phyloP scores from a whole-genome alignment of 164 flowering plant species.

The Macadamia tetraphylla region DNA sequence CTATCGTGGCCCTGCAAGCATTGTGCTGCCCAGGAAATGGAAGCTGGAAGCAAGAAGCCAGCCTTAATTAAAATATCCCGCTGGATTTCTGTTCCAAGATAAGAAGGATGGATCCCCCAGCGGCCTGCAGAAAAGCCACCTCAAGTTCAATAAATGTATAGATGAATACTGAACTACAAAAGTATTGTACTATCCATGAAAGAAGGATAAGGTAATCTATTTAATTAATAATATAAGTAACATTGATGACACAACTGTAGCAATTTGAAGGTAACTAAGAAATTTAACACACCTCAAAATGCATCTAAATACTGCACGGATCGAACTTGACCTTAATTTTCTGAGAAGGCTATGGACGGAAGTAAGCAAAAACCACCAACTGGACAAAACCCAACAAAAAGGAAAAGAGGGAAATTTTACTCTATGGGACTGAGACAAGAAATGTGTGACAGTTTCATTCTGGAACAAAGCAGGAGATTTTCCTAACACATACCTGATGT shows the following conservation, averaged over 20 bases:
- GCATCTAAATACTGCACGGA: no score
- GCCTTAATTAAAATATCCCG: conserved; percentile 32
- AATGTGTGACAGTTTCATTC: no score
- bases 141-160: background rate
- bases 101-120: conserved; percentile 74
- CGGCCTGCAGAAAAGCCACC: conserved; percentile 46
- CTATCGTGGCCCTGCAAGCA: background rate
- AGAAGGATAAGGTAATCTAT: background rate
- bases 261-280: background rate
- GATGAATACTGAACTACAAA: background rate
- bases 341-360: no score
- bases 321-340: no score
- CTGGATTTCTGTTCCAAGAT: conserved; percentile 72
- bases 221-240: background rate
- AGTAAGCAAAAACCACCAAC: no score
- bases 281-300: no score
- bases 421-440: no score
- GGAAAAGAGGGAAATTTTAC: no score
- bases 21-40: background rate
- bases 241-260: background rate
- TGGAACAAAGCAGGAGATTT: no score
- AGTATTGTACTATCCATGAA: no score
- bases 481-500: no score
- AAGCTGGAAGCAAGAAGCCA: background rate
- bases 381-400: no score